A percentile compares a stretch with the other conserved stretches of the same genome.
phyloP scores from a whole-genome alignment of 768 basidiomycete species.

The Boletus tylopilopsis region DNA sequence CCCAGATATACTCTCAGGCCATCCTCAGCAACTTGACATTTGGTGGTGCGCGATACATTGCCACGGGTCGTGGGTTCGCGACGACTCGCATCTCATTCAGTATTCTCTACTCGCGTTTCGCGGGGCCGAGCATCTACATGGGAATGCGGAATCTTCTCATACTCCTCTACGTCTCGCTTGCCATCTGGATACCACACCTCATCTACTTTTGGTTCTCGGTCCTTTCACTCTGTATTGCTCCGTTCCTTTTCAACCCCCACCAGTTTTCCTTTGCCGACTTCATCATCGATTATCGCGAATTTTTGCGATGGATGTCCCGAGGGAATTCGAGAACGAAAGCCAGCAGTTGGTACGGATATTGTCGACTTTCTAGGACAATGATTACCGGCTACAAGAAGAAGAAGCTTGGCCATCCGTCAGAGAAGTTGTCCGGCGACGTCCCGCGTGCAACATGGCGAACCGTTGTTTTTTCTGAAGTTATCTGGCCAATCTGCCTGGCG shows the following conservation, averaged over 20 bases:
- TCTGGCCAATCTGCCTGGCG: conserved; percentile 76
- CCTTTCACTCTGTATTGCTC: conserved; percentile 89
- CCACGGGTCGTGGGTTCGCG: conserved; percentile 98
- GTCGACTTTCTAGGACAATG: conserved; percentile 93
- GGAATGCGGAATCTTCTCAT: conserved; percentile 92
- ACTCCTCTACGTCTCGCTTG: conserved; percentile 85
- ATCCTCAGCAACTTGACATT: conserved; percentile 96
- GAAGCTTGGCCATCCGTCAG: conserved; percentile 94
- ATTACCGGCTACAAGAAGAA: conserved; percentile 99
- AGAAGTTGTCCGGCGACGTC: conserved; percentile 92
- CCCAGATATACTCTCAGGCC: conserved; percentile 96
- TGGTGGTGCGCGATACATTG: conserved; percentile 98
- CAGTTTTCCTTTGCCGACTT: conserved; percentile 98
- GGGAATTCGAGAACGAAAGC: conserved; percentile 96
- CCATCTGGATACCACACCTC: conserved; percentile 90
- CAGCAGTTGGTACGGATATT: conserved; percentile 99
- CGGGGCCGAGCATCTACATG: conserved; percentile 99
- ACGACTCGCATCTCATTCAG: conserved; percentile 95
- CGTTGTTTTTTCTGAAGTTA: conserved; percentile 79
- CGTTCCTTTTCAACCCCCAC: conserved; percentile 99
- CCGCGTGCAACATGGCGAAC: conserved; percentile 87
- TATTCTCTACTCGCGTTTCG: conserved; percentile 97
- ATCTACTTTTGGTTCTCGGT: conserved; percentile 99
- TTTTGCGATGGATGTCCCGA: conserved; percentile 98
- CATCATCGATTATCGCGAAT: conserved; percentile 98